Evolutionary conservation across 2,329 filamentous ascomycete genomes (phyloP), one percentile per base, ranked within the genome.

Genomic region (Paraphaeosphaeria sporulosa): DNA sequence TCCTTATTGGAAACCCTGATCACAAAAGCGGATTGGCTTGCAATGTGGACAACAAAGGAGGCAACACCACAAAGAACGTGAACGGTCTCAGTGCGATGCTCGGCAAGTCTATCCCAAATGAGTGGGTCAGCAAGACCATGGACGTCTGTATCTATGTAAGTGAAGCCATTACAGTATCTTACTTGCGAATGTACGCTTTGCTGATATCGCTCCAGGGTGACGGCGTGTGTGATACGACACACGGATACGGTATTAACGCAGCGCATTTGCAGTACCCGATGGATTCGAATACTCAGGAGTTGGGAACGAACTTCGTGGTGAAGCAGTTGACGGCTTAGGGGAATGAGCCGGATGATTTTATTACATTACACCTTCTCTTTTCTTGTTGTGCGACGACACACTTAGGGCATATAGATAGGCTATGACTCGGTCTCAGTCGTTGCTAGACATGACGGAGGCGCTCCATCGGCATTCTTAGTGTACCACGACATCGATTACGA

Each of bases 131-230:
- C 27, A 78, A 77, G 71, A 78, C 75, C 6, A 52, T 73, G 52
- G 76, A 79, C 64, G 76, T 78, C 8, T 79, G 76, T 59, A 73
- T 71, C 36, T 71, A 58, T 53, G 71, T 76, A 63, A 67, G 72
- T 69, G 56, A 23, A 54, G 7, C 9, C 3, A 21, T 9, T 42
- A 8, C 12, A n/a, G 44, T 10, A 19, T 25, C 7, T 38, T 10
- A n/a, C 21, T 13, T 12, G 34, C 38, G 34, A n/a, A 19, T 15
- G 0, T 25, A 10, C 5, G 42, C 40, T 5, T 15, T 51, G 32
- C 34, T 52, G 13, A 52, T 23, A 27, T 27, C 27, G n/a, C 13
- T 12, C 36, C 19, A 76, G 71, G 75, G 74, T 17, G 76, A 78
- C 61, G 74, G 73, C 34, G 73, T 78, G 7, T 78, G 76, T 60